These are phyloP conservation scores for Colletotrichum costaricense DNA, from an alignment of 2,329 filamentous ascomycete species.

Conservation along the genomic window DNA sequence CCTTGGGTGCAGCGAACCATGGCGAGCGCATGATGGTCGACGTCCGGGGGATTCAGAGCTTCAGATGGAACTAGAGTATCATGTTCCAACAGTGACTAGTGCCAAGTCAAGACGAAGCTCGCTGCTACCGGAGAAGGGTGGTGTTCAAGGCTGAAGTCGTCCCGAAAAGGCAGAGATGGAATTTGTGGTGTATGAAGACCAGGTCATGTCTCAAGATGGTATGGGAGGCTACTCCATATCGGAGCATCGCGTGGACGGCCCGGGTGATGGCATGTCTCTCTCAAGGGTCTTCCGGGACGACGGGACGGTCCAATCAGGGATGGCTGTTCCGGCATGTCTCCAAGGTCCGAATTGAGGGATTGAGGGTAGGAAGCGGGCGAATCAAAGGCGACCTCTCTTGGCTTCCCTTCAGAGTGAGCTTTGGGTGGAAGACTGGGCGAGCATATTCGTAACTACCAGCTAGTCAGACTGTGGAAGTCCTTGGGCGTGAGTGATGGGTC, in stretches of 20 bases:
- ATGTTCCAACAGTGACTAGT: background rate
- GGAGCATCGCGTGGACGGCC: slow-evolving; percentile 19
- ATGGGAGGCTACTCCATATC: slow-evolving; percentile 15
- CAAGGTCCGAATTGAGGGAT: background rate
- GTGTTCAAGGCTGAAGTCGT: background rate
- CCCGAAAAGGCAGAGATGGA: background rate
- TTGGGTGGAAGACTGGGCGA: slow-evolving; percentile 8
- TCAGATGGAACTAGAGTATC: background rate
- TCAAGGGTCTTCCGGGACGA: slow-evolving; percentile 13
- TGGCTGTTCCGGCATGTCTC: background rate
- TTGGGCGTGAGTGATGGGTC: slow-evolving; percentile 6
- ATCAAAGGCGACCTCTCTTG: background rate
- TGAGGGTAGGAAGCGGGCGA: background rate
- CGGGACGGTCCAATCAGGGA: slow-evolving; percentile 15
- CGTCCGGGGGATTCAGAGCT: background rate
- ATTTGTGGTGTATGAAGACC: background rate
- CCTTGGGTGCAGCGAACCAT: background rate
- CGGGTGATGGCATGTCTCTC: slow-evolving; percentile 25
- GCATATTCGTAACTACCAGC: background rate
- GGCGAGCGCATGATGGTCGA: background rate
- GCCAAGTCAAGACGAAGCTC: background rate
- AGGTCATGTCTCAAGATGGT: slow-evolving; percentile 27
- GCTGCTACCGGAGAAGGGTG: background rate
- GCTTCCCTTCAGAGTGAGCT: background rate
- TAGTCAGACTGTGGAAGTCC: slow-evolving; percentile 1